Conservation (phyloP, 768 basidiomycete genomes). For the Collybia nuda region DNA sequence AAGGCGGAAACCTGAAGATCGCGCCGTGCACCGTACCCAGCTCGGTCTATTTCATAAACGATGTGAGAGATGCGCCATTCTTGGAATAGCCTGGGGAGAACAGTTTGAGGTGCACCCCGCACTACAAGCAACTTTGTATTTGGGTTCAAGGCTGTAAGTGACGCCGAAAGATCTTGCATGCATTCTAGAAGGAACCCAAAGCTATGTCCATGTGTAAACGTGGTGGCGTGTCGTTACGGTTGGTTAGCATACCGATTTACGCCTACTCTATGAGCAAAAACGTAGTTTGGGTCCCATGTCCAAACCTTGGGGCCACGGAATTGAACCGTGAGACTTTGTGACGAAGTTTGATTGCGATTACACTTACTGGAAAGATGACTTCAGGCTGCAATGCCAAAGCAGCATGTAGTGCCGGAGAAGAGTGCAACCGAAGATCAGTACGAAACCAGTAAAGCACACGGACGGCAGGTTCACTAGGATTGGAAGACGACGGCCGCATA, state of each 20-base stretch:
- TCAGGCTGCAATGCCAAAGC: background rate
- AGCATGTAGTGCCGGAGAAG: conserved; percentile 6
- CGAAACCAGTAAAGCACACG: conserved; percentile 5
- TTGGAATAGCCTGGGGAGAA: conserved; percentile 10
- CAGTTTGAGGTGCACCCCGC: conserved; percentile 15
- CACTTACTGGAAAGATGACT: background rate
- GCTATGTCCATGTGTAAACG: conserved; percentile 3
- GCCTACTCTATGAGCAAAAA: conserved; percentile 8
- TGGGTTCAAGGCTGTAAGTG: conserved; percentile 9
- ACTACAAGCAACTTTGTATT: conserved; percentile 19
- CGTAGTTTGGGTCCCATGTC: background rate
- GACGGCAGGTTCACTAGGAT: background rate
- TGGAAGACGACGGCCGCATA: background rate
- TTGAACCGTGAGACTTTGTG: background rate
- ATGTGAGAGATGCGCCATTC: conserved; percentile 14
- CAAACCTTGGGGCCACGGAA: background rate
- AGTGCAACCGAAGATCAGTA: conserved; percentile 3
- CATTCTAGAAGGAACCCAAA: conserved; percentile 12
- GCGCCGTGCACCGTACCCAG: conserved; percentile 9
- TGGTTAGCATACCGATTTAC: conserved; percentile 4
- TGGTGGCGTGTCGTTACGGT: background rate
- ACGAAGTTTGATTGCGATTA: background rate
- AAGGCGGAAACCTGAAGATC: conserved; percentile 11
- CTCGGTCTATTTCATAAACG: conserved; percentile 16
- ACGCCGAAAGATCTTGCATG: conserved; percentile 11